Evolutionary conservation across 148 eudicot genomes (phyloP).

Genomic region (Rhododendron griersonianum): DNA sequence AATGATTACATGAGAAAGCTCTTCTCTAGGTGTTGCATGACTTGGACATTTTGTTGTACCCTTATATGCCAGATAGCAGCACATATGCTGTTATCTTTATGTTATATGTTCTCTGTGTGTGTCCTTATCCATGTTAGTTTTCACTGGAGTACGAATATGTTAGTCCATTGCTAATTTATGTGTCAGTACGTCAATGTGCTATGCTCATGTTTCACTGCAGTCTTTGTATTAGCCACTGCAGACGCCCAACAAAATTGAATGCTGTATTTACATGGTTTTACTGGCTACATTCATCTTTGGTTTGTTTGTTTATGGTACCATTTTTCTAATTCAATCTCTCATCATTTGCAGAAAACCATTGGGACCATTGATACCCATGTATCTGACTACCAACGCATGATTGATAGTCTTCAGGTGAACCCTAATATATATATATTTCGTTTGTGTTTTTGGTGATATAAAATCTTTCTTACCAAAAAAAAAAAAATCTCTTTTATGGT

Average conservation of each 20-base stretch:
- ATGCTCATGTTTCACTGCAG: neutral
- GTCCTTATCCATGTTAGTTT: neutral
- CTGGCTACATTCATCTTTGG: neutral
- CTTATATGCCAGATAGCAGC: neutral
- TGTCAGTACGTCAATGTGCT: neutral
- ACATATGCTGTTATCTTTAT: neutral
- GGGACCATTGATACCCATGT: constrained; percentile 67
- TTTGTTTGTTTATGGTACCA: neutral
- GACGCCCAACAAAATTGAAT: neutral
- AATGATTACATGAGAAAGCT: neutral
- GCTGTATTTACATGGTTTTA: neutral
- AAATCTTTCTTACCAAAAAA: no score
- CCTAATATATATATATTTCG: neutral
- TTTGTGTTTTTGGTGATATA: no score
- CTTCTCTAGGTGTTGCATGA: neutral
- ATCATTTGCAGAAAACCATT: constrained; percentile 58
- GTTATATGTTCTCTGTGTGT: neutral
- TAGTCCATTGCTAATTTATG: neutral
- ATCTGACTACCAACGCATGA: constrained; percentile 84
- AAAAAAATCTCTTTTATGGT: neutral
- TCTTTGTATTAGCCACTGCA: constrained; percentile 2
- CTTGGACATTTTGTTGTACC: neutral
- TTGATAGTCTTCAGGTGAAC: constrained; percentile 74
- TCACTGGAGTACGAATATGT: neutral
- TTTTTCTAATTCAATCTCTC: constrained; percentile 8